Evolutionary conservation across 768 basidiomycete species (phyloP).

Genomic region (Lactarius akahatsu): DNA sequence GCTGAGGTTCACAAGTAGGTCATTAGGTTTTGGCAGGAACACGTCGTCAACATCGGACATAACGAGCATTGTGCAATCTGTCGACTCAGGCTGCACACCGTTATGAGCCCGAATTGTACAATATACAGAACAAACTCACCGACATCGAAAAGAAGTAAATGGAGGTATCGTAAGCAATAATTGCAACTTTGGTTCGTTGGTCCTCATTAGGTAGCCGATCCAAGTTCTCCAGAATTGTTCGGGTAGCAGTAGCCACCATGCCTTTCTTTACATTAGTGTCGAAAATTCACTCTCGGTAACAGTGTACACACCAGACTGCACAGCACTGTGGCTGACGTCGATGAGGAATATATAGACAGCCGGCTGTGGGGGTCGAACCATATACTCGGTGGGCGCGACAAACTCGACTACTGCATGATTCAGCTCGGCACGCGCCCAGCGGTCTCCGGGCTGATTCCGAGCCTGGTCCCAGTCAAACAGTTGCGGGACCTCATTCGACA

Average conservation of each 20-base stretch:
- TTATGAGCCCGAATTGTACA: constrained; percentile 3
- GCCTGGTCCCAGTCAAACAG: constrained; percentile 98
- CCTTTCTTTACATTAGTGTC: constrained; percentile 47
- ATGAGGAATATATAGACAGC: constrained; percentile 97
- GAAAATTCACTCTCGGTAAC: neutral
- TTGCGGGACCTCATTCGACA: constrained; percentile 98
- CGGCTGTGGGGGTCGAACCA: constrained; percentile 98
- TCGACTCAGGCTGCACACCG: constrained; percentile 52
- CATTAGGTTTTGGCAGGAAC: constrained; percentile 94
- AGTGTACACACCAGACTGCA: constrained; percentile 74
- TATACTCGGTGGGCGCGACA: constrained; percentile 98
- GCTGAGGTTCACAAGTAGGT: constrained; percentile 91
- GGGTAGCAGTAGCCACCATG: constrained; percentile 98
- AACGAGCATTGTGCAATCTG: constrained; percentile 92
- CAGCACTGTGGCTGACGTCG: constrained; percentile 90
- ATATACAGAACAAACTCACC: constrained; percentile 43
- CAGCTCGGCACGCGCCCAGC: constrained; percentile 92
- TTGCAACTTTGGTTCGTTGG: constrained; percentile 84
- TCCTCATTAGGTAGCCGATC: constrained; percentile 96
- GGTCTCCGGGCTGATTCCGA: constrained; percentile 90
- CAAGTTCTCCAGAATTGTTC: constrained; percentile 92
- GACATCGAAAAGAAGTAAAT: constrained; percentile 97
- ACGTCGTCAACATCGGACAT: constrained; percentile 97
- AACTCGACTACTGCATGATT: constrained; percentile 95
- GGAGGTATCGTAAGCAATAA: constrained; percentile 89